phyloP scores from a whole-genome alignment of 1,284 basidiomycete genomes.

The Bjerkandera adusta region DNA sequence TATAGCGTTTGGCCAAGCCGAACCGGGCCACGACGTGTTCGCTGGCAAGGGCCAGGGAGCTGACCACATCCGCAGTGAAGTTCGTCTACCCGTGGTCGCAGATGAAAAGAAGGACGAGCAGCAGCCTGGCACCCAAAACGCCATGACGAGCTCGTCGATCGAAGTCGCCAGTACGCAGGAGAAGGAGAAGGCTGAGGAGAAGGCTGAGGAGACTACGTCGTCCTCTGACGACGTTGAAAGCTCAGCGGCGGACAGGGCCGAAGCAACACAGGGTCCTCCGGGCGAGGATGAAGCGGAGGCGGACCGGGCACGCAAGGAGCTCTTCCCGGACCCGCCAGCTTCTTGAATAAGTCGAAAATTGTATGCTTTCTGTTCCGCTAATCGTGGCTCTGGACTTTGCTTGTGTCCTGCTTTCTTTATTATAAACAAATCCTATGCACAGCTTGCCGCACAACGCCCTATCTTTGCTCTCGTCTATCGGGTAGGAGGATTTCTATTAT shows the following conservation, averaged over 20 bases:
- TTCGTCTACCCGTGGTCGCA: neutral
- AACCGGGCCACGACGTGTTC: conserved; percentile 71
- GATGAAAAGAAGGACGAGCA: conserved; percentile 12
- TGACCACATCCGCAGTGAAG: conserved; percentile 20
- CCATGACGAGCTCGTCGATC: too few relatives aligned
- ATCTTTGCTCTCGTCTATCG: too few relatives aligned
- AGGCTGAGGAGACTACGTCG: conserved; percentile 4
- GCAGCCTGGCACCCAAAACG: conserved; percentile 2
- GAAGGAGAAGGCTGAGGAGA: neutral
- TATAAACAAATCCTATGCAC: too few relatives aligned
- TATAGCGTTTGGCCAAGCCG: conserved; percentile 48
- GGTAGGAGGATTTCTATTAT: too few relatives aligned
- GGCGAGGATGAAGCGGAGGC: conserved; percentile 32
- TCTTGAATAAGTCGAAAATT: too few relatives aligned
- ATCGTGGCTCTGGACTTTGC: too few relatives aligned
- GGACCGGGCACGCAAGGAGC: conserved; percentile 30
- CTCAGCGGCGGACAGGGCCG: neutral
- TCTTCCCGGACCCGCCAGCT: conserved; percentile 30
- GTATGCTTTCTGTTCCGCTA: too few relatives aligned
- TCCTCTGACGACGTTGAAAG: conserved; percentile 3
- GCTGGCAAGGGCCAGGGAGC: conserved; percentile 38
- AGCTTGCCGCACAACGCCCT: too few relatives aligned
- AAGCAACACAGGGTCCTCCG: conserved; percentile 9
- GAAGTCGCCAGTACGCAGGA: neutral
- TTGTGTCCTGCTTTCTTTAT: too few relatives aligned